Conservation (phyloP, 2,329 filamentous ascomycete genomes). For the Ascochyta lentis region DNA sequence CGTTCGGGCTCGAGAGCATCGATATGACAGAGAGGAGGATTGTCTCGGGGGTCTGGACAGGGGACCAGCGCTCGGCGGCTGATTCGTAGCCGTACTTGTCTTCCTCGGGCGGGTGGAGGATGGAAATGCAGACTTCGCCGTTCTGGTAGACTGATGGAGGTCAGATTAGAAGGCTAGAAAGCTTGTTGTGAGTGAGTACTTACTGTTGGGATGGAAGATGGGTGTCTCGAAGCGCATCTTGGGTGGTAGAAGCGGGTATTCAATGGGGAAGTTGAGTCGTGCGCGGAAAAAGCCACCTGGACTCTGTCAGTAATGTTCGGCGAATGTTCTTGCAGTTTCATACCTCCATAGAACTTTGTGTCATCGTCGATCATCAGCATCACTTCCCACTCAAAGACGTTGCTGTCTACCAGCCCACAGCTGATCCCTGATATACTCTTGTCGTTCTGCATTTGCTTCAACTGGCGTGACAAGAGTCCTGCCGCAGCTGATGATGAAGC, state of each 20-base stretch:
- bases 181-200: slow-evolving; percentile 18
- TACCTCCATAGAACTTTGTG: slow-evolving; percentile 91
- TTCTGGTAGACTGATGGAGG: slow-evolving; percentile 76
- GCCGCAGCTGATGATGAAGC: slow-evolving; percentile 63
- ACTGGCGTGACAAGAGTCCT: slow-evolving; percentile 79
- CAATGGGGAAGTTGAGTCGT: slow-evolving; percentile 91
- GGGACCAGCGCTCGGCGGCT: slow-evolving; percentile 93
- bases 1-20: slow-evolving; percentile 96
- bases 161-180: neutral
- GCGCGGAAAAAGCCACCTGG: slow-evolving; percentile 89
- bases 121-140: slow-evolving; percentile 96
- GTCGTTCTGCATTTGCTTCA: slow-evolving; percentile 91
- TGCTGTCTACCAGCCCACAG: slow-evolving; percentile 83
- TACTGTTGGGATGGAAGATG: slow-evolving; percentile 97
- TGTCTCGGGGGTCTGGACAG: slow-evolving; percentile 97
- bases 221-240: slow-evolving; percentile 95
- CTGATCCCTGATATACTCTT: slow-evolving; percentile 95
- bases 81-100: slow-evolving; percentile 99
- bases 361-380: slow-evolving; percentile 99
- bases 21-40: slow-evolving; percentile 97
- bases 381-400: slow-evolving; percentile 97
- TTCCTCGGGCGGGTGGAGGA: slow-evolving; percentile 93
- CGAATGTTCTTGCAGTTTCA: neutral
- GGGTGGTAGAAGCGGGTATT: slow-evolving; percentile 95
- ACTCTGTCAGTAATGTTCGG: slow-evolving; percentile 12